Percentiles rank a stretch among this genome's conserved stretches.
phyloP scores from a whole-genome alignment of 441 rosid species.

The Populus hybrid region DNA sequence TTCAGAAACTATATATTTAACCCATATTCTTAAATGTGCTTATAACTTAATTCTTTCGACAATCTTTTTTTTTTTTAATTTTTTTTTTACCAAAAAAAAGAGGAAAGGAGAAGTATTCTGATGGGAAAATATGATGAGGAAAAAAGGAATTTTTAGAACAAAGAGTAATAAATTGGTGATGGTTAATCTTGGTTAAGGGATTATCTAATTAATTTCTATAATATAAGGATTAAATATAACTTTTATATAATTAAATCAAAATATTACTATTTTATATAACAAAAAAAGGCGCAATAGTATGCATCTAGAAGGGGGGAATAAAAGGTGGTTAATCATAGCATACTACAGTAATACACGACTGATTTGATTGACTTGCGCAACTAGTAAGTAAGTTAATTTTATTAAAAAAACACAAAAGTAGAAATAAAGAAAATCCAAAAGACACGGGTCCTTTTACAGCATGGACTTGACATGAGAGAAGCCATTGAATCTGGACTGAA shows the following conservation, averaged over 20 bases:
- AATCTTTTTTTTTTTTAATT: too few relatives aligned
- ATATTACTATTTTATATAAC: background rate
- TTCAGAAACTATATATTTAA: too few relatives aligned
- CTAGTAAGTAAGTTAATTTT: background rate
- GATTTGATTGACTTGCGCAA: background rate
- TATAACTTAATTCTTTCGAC: too few relatives aligned
- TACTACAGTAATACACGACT: background rate
- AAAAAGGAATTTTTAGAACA: too few relatives aligned
- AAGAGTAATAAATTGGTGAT: background rate
- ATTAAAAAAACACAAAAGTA: background rate
- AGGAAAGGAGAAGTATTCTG: too few relatives aligned
- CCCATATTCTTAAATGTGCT: too few relatives aligned
- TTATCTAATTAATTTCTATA: too few relatives aligned
- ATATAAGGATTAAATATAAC: too few relatives aligned
- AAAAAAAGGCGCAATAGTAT: background rate
- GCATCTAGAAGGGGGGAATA: background rate
- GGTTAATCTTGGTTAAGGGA: background rate
- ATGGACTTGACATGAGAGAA: conserved; percentile 18
- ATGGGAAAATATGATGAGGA: too few relatives aligned
- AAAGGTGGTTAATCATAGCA: background rate
- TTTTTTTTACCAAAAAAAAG: too few relatives aligned
- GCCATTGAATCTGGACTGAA: conserved; percentile 44
- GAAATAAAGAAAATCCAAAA: background rate
- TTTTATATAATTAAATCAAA: background rate
- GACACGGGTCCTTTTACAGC: conserved; percentile 1